Evolutionary conservation across 768 basidiomycete species (phyloP), one percentile per base, ranked within the genome.

Genomic region (Boletus subparvulus): DNA sequence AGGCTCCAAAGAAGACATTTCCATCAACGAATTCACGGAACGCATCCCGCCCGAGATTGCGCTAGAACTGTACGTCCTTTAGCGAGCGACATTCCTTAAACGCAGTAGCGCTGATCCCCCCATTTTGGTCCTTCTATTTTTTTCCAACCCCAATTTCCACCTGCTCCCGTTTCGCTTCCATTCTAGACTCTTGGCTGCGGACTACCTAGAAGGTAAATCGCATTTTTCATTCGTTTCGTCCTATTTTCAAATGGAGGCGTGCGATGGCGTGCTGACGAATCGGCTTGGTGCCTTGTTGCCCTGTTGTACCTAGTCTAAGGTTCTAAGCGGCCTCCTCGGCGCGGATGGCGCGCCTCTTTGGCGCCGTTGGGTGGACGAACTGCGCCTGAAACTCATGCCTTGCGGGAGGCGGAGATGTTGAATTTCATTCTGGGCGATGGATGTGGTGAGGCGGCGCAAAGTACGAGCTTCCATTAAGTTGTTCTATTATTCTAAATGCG

Each of bases 31-130:
- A 62, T 88, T 94, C 61, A 72, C 81, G 60, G 92, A 95, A 61
- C 82, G 94, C 19, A 81, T 98, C 49, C 85, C 86, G 2, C 91
- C 91, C 1, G 94, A 96, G 70, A 82, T 97, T 45, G 90, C 90
- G 1, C 73, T 98, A 7, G 94, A 97, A 70, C 71, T 96, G 94
- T 97, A 62, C 68, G 92, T 83, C 48, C 36, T 51, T 36, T 51
- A 8, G 46, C 30, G n/a, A 36, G 3, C 41, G 16, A 33, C 35
- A 35, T 50, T 43, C 54, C 55, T 24, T 43, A 44, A 47, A 47
- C 5, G 30, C 24, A 1, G 16, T 21, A 4, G 13, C 47, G 55
- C 51, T 66, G 66, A 70, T 66, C 44, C 33, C 28, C 58, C 4
- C 9, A 42, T 35, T 54, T 33, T 26, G 21, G 37, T 24, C 28